A percentile compares a stretch with the other conserved stretches of the same genome.
Evolutionary conservation across 2,329 filamentous ascomycete genomes (phyloP).

Genomic region (Neonectria faginata): DNA sequence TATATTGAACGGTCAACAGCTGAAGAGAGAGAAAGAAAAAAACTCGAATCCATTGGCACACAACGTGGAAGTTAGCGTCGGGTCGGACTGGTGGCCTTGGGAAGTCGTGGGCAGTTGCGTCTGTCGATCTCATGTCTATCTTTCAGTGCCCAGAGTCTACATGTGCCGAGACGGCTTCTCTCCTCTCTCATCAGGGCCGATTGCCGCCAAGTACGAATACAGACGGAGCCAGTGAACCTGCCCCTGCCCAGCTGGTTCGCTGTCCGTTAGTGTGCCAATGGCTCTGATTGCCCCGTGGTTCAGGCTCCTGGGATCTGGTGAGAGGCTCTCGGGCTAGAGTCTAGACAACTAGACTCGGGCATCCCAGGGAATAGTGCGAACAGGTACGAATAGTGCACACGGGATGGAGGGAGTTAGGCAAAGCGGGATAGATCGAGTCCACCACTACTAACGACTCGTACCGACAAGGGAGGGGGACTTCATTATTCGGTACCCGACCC

Average conservation of each 20-base stretch:
- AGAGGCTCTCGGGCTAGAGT: too few relatives aligned
- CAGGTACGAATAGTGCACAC: not conserved
- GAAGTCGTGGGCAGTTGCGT: not conserved
- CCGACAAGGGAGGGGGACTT: not conserved
- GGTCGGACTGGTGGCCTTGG: too few relatives aligned
- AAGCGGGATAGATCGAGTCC: not conserved
- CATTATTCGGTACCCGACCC: not conserved
- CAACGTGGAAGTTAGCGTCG: not conserved
- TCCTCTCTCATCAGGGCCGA: not conserved
- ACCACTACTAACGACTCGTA: not conserved
- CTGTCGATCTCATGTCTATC: not conserved
- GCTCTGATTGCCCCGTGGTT: not conserved
- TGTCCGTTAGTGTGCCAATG: not conserved
- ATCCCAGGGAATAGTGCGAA: not conserved
- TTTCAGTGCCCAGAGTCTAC: not conserved
- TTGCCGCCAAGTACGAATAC: not conserved
- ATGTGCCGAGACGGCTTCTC: not conserved
- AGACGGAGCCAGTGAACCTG: not conserved
- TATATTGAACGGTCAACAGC: slow-evolving; percentile 20
- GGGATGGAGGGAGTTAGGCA: not conserved
- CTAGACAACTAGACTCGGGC: not conserved
- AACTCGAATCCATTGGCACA: not conserved
- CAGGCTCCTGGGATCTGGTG: not conserved
- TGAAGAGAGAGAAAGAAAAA: not conserved
- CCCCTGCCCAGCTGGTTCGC: not conserved